Base-by-base conservation (phyloP, 225 moss, liverwort and hornwort species). In the Physcomitrium patens region DNA sequence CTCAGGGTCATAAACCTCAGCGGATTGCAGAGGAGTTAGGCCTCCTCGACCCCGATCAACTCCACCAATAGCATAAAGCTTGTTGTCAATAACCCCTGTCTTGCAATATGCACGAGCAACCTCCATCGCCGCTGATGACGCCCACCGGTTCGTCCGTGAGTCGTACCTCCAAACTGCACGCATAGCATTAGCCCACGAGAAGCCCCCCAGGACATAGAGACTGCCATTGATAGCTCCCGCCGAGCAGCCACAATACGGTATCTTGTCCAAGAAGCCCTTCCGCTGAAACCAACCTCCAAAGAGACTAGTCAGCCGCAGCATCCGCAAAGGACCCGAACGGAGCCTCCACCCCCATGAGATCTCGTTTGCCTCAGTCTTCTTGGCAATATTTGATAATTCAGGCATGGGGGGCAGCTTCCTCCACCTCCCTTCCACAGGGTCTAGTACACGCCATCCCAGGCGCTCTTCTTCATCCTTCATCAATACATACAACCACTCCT, bases 401-500 rank as follows among this genome's bases (percentile, higher is more conserved):
- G 97, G 94, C 94, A 97, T 97, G 47, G 93, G 83, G 10, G 97
- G 97, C 54, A 94, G 75, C 81, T 82, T 93, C 56, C 90, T 89
- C 97, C 97, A 97, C 24, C 86, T 85, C 28, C 89, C 91, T 60
- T 94, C 88, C 45, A 78, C 55, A 49, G 94, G 97, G 73, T 97
- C 97, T 15, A 97, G 86, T 3, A 91, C 94, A 47, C 94, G 93
- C 97, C 97, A 97, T 10, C 84, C 91, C 64, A 97, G 82, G 73
- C 90, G 86, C 77, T 97, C 94, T 24, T 91, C 91, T 37, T 91
- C 91, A 70, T 97, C 91, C 74, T 97, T 97, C 93, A 97, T 87
- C 80, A 97, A 76, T 10, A 97, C 86, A 77, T 97, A 97, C 61
- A 97, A 80, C 97, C 97, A 97, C 83, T 97, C 94, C 80, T 97